Conservation (phyloP, 176 grass and related monocot genomes). For the Lolium multiflorum region DNA sequence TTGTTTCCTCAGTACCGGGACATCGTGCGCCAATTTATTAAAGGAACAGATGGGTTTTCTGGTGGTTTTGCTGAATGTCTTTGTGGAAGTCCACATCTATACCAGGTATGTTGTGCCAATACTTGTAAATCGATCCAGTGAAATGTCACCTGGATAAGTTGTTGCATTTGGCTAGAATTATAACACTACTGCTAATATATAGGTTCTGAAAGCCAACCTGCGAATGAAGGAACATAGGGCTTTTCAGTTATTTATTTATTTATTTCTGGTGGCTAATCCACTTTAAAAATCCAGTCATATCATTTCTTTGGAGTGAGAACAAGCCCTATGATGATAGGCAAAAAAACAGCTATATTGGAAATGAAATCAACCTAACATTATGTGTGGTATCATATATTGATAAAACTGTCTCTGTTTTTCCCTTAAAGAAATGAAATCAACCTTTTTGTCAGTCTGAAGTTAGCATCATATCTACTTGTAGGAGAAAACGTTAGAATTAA, state of each 20-base stretch:
- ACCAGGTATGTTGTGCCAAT: slow-evolving; percentile 66
- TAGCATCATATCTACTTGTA: slow-evolving; percentile 3
- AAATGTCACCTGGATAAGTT: neutral
- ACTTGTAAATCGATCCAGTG: neutral
- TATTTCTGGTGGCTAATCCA: neutral
- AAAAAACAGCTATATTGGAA: neutral
- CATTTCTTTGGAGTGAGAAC: neutral
- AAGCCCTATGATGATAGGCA: neutral
- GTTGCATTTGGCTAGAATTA: neutral
- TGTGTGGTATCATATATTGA: neutral
- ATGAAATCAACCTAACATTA: no score
- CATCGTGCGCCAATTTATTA: slow-evolving; percentile 91
- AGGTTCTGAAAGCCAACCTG: neutral
- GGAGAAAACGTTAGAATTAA: neutral
- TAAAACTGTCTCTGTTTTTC: neutral
- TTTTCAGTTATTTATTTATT: neutral
- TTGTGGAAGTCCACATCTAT: slow-evolving; percentile 93
- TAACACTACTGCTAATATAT: slow-evolving; percentile 1
- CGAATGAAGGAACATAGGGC: neutral
- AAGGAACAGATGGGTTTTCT: slow-evolving; percentile 95
- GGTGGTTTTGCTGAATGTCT: slow-evolving; percentile 93
- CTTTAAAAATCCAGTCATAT: neutral
- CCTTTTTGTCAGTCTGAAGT: neutral
- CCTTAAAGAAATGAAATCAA: neutral
- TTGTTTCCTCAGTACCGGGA: slow-evolving; percentile 85